Evolutionary conservation across 805 yeast species (phyloP).

Genomic region (Dipodascus albidus): DNA sequence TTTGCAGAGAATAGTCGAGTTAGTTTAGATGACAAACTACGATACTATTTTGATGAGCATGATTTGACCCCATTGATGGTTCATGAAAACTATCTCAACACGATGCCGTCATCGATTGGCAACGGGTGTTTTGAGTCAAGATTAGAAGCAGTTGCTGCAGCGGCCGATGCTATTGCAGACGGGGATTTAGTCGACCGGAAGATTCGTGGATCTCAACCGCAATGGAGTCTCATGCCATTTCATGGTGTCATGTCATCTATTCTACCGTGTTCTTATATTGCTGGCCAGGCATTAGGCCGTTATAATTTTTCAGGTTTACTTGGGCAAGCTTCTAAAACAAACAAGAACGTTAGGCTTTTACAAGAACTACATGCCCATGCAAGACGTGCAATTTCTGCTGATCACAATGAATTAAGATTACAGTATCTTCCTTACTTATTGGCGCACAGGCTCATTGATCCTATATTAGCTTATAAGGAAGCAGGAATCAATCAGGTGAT

Average conservation of each 20-base stretch:
- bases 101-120: slow-evolving; percentile 33
- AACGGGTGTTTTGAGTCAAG: slow-evolving; percentile 7
- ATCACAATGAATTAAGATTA: slow-evolving; percentile 60
- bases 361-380: slow-evolving; percentile 87
- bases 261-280: background rate
- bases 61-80: slow-evolving; percentile 93
- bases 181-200: slow-evolving; percentile 22
- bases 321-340: slow-evolving; percentile 79
- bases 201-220: slow-evolving; percentile 7
- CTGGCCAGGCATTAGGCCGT: slow-evolving; percentile 41
- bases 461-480: slow-evolving; percentile 42
- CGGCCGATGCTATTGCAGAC: slow-evolving; percentile 28
- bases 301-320: slow-evolving; percentile 75
- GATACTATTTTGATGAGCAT: slow-evolving; percentile 84
- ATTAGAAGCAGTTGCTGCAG: slow-evolving; percentile 3
- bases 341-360: slow-evolving; percentile 64
- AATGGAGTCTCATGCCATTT: background rate
- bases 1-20: slow-evolving; percentile 43
- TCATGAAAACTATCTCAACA: slow-evolving; percentile 77
- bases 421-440: slow-evolving; percentile 59
- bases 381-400: slow-evolving; percentile 66
- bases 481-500: slow-evolving; percentile 60
- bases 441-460: slow-evolving; percentile 42
- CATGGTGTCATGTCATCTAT: background rate
- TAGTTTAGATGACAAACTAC: slow-evolving; percentile 70